Percentiles rank a stretch among this genome's conserved stretches.
Conservation (phyloP, 2,329 filamentous ascomycete genomes). For the Fusarium devonianum region DNA sequence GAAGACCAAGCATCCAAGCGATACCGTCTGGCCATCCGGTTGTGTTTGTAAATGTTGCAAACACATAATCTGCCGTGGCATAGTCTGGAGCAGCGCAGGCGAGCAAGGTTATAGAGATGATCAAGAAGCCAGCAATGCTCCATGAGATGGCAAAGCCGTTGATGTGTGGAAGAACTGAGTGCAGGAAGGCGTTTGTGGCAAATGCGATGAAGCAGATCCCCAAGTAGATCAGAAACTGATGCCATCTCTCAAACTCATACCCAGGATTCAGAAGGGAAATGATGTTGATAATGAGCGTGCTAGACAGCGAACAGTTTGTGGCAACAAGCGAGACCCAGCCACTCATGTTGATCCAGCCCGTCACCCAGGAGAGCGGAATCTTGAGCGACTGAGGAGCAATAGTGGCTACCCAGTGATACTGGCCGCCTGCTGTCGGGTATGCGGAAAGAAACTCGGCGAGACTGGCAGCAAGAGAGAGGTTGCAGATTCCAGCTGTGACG, state of each 20-base stretch:
- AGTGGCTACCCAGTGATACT: constrained; percentile 76
- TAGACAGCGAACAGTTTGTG: constrained; percentile 71
- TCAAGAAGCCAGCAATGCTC: constrained; percentile 71
- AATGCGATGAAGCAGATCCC: constrained; percentile 42
- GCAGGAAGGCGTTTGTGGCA: constrained; percentile 43
- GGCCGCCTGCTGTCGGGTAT: constrained; percentile 64
- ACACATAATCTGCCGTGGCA: constrained; percentile 43
- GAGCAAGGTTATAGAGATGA: constrained; percentile 74
- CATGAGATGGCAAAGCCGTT: constrained; percentile 74
- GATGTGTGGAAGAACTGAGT: constrained; percentile 49
- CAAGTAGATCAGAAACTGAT: constrained; percentile 67
- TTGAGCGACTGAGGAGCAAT: constrained; percentile 31
- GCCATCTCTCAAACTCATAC: constrained; percentile 68
- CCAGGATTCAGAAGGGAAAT: constrained; percentile 66
- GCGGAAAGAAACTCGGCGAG: constrained; percentile 74
- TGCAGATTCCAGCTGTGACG: constrained; percentile 46
- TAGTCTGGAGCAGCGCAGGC: constrained; percentile 70
- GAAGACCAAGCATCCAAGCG: constrained; percentile 45
- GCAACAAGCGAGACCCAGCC: constrained; percentile 72
- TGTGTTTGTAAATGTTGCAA: constrained; percentile 44
- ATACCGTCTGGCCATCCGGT: constrained; percentile 47
- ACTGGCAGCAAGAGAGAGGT: constrained; percentile 63
- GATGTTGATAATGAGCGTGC: constrained; percentile 70
- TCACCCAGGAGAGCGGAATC: constrained; percentile 43
- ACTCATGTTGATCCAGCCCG: constrained; percentile 70